Conservation (phyloP, 148 eudicot genomes). For the Chenopodium berlandieri region DNA sequence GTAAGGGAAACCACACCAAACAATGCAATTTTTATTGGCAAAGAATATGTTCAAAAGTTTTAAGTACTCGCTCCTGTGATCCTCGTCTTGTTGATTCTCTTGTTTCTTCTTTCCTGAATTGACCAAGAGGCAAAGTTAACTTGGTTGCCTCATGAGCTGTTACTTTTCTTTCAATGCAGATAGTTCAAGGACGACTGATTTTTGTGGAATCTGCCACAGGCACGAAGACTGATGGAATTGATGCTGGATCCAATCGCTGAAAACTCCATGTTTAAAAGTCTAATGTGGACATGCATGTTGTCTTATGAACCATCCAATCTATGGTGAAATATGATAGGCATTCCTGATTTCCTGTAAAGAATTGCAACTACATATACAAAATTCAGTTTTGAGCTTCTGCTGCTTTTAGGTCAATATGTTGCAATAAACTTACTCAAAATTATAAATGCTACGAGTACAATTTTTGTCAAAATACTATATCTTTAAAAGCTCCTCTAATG, state of each 20-base stretch:
- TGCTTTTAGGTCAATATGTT: background rate
- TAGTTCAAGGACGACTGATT: slow-evolving; percentile 52
- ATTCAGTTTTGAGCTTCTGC: background rate
- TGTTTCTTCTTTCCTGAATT: background rate
- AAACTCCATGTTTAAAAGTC: background rate
- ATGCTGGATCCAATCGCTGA: slow-evolving; percentile 9
- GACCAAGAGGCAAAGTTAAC: background rate
- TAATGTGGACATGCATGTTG: background rate
- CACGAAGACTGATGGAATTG: slow-evolving; percentile 15
- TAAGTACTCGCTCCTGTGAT: background rate
- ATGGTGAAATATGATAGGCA: background rate
- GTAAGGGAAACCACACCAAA: too few relatives aligned
- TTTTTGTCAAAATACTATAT: too few relatives aligned
- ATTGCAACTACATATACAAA: background rate
- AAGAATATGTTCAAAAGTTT: background rate
- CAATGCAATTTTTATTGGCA: background rate
- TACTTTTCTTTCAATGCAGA: slow-evolving; percentile 36
- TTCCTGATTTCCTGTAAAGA: background rate
- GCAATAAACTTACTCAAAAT: too few relatives aligned
- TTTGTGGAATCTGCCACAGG: slow-evolving; percentile 51
- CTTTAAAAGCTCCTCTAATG: too few relatives aligned
- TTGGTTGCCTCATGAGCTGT: background rate
- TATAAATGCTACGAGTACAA: too few relatives aligned
- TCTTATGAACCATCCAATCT: background rate
- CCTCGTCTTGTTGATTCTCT: background rate